These are phyloP conservation scores for Vicia villosa DNA, from an alignment of 306 rosid genomes.

Conservation along the genomic window DNA sequence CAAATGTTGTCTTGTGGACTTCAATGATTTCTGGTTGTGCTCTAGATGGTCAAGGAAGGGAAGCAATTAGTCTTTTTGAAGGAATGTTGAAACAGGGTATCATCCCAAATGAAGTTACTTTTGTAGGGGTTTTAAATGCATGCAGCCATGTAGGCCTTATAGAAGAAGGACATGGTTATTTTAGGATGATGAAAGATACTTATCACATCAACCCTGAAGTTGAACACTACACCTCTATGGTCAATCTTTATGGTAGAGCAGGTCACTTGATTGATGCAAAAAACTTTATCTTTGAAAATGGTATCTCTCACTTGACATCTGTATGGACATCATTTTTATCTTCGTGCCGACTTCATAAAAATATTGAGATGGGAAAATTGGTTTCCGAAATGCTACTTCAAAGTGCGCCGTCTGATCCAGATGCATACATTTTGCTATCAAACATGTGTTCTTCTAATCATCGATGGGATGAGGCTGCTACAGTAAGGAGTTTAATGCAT, in stretches of 20 bases:
- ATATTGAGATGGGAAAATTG: slow-evolving; percentile 73
- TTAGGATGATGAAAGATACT: slow-evolving; percentile 73
- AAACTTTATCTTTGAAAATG: slow-evolving; percentile 58
- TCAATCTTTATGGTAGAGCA: slow-evolving; percentile 89
- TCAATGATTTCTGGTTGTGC: slow-evolving; percentile 81
- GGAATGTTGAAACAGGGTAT: slow-evolving; percentile 61
- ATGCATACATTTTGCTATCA: slow-evolving; percentile 64
- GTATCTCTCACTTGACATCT: slow-evolving; percentile 59
- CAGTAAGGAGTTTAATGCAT: slow-evolving; percentile 66
- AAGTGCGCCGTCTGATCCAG: slow-evolving; percentile 68
- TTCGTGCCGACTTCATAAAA: slow-evolving; percentile 69
- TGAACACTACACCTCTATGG: slow-evolving; percentile 86
- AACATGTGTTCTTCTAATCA: slow-evolving; percentile 62
- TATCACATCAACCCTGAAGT: slow-evolving; percentile 61
- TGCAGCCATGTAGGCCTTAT: slow-evolving; percentile 84
- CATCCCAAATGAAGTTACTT: slow-evolving; percentile 77
- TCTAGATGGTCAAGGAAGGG: slow-evolving; percentile 69
- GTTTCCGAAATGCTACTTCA: slow-evolving; percentile 61
- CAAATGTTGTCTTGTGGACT: slow-evolving; percentile 74
- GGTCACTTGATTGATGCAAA: slow-evolving; percentile 67
- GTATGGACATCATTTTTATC: slow-evolving; percentile 82
- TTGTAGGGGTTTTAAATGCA: slow-evolving; percentile 76
- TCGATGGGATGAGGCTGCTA: slow-evolving; percentile 79
- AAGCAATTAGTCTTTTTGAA: slow-evolving; percentile 62
- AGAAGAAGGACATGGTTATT: slow-evolving; percentile 70